phyloP scores from a whole-genome alignment of 805 yeast species.

The Pichia rugopelliculosa region DNA sequence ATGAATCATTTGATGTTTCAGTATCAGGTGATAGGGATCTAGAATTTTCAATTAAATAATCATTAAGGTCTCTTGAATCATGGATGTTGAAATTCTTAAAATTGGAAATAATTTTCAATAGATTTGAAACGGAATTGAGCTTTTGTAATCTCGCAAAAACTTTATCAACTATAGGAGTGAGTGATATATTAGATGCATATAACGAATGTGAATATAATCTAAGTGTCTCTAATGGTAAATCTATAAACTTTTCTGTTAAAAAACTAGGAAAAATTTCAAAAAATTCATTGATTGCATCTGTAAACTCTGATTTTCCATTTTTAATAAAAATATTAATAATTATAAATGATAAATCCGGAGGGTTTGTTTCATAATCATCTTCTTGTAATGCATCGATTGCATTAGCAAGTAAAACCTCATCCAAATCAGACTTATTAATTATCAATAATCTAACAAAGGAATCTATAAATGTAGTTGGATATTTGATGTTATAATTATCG shows the following conservation, averaged over 20 bases:
- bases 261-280: constrained; percentile 30
- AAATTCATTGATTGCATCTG: constrained; percentile 27
- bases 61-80: constrained; percentile 8
- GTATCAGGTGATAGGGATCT: constrained; percentile 7
- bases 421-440: constrained; percentile 14
- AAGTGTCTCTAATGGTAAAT: constrained; percentile 28
- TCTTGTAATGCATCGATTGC: constrained; percentile 24
- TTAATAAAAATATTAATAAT: constrained; percentile 25
- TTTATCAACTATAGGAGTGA: constrained; percentile 5
- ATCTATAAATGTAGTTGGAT: constrained; percentile 16
- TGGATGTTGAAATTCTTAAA: constrained; percentile 11
- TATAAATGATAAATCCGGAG: constrained; percentile 22
- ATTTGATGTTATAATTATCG: constrained; percentile 3
- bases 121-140: background rate
- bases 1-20: constrained; percentile 4
- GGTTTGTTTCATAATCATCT: constrained; percentile 4
- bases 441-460: constrained; percentile 20
- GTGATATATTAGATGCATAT: background rate
- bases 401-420: constrained; percentile 18
- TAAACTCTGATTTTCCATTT: constrained; percentile 16
- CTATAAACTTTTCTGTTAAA: constrained; percentile 26
- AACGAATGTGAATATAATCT: constrained; percentile 20
- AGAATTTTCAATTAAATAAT: constrained; percentile 7
- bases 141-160: constrained; percentile 4
- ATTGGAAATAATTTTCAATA: constrained; percentile 7